Base-by-base conservation (phyloP, 2,329 filamentous ascomycete species). In the Zalaria sp. region DNA sequence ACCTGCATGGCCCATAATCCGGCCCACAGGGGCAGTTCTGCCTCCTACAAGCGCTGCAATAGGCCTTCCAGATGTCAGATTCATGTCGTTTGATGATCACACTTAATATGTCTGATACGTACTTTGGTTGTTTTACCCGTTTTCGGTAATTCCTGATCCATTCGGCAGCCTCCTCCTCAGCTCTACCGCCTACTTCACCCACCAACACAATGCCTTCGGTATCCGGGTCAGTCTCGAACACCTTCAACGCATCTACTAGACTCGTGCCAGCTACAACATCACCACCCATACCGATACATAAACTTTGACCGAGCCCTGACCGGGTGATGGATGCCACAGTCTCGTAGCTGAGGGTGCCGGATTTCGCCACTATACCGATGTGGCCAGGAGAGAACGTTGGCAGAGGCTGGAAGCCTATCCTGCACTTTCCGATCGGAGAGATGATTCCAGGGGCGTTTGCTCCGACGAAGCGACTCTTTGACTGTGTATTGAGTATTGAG, bases 391-490 rank as follows among this genome's bases (percentile, higher is more conserved):
- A 65, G 53, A 86, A 88, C 44, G 78, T 84, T 0, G 79, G 73
- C 8, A 88, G 64, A 4, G 83, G 83, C 57, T 87, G 82, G 55
- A 88, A 87, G 0, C 83, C 83, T 54, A 82, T 77, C 36, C 77
- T 69, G 50, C 83, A 88, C 51, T 70, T 73, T 2, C 77, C 79
- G 25, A 78, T 72, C 0, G 82, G 79, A 3, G 81, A 81, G 43
- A 88, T 85, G 46, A 89, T 86, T 0, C 83, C 83, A 0, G 83
- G 82, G 18, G 80, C 82, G 55, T 88, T 89, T n/a, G 83, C 80
- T 2, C 83, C 83, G 0, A 89, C 80, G 0, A 89, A 68, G 5
- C 83, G 68, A 0, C 80, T 83, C 49, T 74, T 80, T 1, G 71
- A 78, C 54, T 88, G 83, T 0, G 80, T 81, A 46, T 75, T 68